Conservation (phyloP, 352 stramenopile species). For the Phytophthora ramorum region DNA sequence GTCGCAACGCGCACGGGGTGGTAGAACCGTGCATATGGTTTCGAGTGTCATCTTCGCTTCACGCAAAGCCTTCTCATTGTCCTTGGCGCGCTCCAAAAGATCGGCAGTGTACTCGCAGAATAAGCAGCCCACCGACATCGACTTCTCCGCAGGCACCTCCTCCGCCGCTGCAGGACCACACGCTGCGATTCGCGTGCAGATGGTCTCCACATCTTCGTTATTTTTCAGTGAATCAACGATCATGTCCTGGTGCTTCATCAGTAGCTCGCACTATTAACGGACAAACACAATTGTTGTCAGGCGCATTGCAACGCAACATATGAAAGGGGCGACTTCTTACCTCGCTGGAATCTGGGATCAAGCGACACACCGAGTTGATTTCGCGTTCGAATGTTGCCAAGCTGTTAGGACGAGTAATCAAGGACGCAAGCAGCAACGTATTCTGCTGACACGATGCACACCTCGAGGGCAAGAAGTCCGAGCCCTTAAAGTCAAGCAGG, state of each 20-base stretch:
- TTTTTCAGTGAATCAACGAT: slow-evolving; percentile 66
- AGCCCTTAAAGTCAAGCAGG: slow-evolving; percentile 52
- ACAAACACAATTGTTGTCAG: slow-evolving; percentile 4
- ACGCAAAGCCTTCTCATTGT: slow-evolving; percentile 56
- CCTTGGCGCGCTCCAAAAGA: slow-evolving; percentile 53
- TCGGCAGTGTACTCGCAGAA: slow-evolving; percentile 85
- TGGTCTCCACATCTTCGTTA: slow-evolving; percentile 54
- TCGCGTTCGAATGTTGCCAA: slow-evolving; percentile 55
- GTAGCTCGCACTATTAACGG: slow-evolving; percentile 53
- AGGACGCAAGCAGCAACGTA: slow-evolving; percentile 57
- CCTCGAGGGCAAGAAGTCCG: slow-evolving; percentile 44
- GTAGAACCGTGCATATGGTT: slow-evolving; percentile 80
- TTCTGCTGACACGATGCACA: slow-evolving; percentile 70
- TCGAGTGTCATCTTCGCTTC: slow-evolving; percentile 75
- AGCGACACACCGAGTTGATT: slow-evolving; percentile 60
- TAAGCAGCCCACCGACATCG: slow-evolving; percentile 70
- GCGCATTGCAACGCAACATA: not conserved
- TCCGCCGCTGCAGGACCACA: slow-evolving; percentile 34
- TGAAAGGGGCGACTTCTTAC: slow-evolving; percentile 15
- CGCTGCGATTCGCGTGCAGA: slow-evolving; percentile 56
- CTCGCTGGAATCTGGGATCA: slow-evolving; percentile 63
- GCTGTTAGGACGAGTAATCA: slow-evolving; percentile 52
- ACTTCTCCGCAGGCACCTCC: slow-evolving; percentile 33
- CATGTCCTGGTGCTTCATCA: slow-evolving; percentile 55
- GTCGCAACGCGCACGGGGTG: slow-evolving; percentile 64